Percentiles rank a stretch among this genome's conserved stretches.
These are phyloP conservation scores for Capsicum chinense DNA, from an alignment of 257 asterid species.

Conservation along the genomic window DNA sequence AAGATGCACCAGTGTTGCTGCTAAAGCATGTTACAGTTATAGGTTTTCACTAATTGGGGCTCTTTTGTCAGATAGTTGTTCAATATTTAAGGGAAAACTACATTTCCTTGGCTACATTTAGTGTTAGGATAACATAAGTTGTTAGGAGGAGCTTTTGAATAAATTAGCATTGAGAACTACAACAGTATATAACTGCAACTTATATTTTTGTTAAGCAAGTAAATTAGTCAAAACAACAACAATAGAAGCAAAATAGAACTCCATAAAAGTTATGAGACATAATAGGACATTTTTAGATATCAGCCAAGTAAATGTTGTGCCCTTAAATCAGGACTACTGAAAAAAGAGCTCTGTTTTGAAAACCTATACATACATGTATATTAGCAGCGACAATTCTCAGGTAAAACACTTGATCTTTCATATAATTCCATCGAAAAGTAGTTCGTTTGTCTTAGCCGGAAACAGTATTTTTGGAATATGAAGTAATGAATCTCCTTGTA, in stretches of 20 bases:
- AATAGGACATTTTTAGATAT: not conserved
- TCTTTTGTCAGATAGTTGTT: not conserved
- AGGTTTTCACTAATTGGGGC: not conserved
- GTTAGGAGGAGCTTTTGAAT: too few species aligned
- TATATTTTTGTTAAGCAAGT: too few species aligned
- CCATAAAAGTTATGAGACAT: not conserved
- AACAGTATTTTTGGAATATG: slow-evolving; percentile 32
- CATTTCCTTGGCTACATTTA: not conserved
- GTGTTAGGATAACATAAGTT: too few species aligned
- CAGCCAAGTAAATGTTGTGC: slow-evolving; percentile 3
- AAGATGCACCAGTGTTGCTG: not conserved
- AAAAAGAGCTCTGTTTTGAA: not conserved
- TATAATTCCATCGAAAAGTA: slow-evolving; percentile 40
- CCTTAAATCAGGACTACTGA: not conserved
- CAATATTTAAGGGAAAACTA: not conserved
- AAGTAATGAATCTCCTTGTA: not conserved
- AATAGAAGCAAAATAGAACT: too few species aligned
- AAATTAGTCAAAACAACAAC: too few species aligned
- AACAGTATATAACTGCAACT: too few species aligned
- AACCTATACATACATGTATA: not conserved
- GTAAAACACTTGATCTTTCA: not conserved
- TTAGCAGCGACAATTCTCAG: slow-evolving; percentile 2
- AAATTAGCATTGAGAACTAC: too few species aligned
- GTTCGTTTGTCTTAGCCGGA: slow-evolving; percentile 42
- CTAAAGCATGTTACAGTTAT: not conserved